Conservation (phyloP, 495 filamentous ascomycete species). For the Podospora anserina region DNA sequence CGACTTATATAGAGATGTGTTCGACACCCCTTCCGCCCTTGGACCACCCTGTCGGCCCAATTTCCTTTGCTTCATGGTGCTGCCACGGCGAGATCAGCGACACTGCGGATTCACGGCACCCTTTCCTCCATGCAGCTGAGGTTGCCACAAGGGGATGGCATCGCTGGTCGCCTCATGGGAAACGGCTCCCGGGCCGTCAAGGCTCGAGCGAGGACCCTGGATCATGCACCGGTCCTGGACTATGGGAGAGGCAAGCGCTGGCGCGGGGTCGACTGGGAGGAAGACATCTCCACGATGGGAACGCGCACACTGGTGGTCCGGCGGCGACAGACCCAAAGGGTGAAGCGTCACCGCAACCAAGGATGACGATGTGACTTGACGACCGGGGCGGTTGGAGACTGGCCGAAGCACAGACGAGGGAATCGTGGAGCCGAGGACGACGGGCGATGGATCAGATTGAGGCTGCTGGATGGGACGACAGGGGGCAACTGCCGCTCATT, state of each 20-base stretch:
- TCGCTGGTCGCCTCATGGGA: slow-evolving; percentile 1
- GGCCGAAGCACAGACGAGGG: slow-evolving; percentile 18
- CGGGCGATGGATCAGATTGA: slow-evolving; percentile 24
- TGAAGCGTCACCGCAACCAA: slow-evolving; percentile 18
- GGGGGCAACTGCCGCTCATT: slow-evolving; percentile 33
- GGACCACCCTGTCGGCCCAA: slow-evolving; percentile 6
- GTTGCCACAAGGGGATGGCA: slow-evolving; percentile 13
- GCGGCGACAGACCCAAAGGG: slow-evolving; percentile 25
- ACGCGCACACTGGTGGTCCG: not conserved
- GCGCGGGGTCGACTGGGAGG: slow-evolving; percentile 14
- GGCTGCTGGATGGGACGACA: slow-evolving; percentile 23
- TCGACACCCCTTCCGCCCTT: not conserved
- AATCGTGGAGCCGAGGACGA: slow-evolving; percentile 26
- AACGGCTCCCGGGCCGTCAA: slow-evolving; percentile 33
- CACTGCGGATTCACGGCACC: slow-evolving; percentile 21
- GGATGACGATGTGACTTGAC: slow-evolving; percentile 28
- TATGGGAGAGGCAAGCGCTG: slow-evolving; percentile 15
- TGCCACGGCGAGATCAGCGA: not conserved
- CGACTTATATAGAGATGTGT: slow-evolving; percentile 28
- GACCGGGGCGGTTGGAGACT: slow-evolving; percentile 11
- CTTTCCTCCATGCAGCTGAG: slow-evolving; percentile 12
- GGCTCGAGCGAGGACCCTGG: slow-evolving; percentile 19
- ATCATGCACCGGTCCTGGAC: slow-evolving; percentile 16
- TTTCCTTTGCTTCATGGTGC: slow-evolving; percentile 7
- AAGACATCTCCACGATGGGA: not conserved